Base-by-base conservation (phyloP, 2,329 filamentous ascomycete species). In the Ophiosphaerella narmari region DNA sequence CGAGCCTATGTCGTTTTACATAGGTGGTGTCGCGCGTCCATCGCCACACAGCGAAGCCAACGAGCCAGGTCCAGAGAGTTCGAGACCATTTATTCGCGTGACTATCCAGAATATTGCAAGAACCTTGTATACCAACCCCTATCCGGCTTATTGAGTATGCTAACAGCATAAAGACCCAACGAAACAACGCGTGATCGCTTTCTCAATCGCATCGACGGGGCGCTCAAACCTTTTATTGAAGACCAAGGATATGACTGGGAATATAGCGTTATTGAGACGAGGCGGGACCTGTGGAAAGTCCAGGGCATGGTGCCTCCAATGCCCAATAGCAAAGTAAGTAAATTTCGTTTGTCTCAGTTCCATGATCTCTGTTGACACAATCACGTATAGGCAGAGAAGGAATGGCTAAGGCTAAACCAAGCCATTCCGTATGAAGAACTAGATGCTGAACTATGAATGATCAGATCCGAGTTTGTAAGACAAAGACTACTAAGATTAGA, bases 241-340 rank as follows among this genome's bases (percentile, higher is more conserved):
- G 76, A 77, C 29, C 71, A 71, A 48, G 77, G 75, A 0, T 77
- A 74, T 38, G 73, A 76, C 48, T 78, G 70, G 68, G 78, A 80
- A 60, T 76, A 71, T 49, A 70, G 74, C 44, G 59, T 78, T 24
- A 63, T 70, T 8, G 76, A 80, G 62, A 77, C 74, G 26, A 69
- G 72, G n/a, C 59, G 75, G 14, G 65, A 67, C 37, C 45, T 79
- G 43, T 80, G 78, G 77, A 76, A 73, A 59, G 61, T 78, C 11
- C 70, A 79, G 21, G 77, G 74, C 0, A 14, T 77, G 7, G 57
- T 65, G 36, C 69, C 75, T 23, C 76, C 76, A 13, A 66, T 65
- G 43, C 66, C 53, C 12, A 57, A 48, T 24, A 74, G 66, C 21
- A 70, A 75, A 26, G 38, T 40, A 11, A 14, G 38, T 31, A 7